These are phyloP conservation scores for Globisporangium paddicum DNA, from an alignment of 352 stramenopile genomes.

Conservation along the genomic window DNA sequence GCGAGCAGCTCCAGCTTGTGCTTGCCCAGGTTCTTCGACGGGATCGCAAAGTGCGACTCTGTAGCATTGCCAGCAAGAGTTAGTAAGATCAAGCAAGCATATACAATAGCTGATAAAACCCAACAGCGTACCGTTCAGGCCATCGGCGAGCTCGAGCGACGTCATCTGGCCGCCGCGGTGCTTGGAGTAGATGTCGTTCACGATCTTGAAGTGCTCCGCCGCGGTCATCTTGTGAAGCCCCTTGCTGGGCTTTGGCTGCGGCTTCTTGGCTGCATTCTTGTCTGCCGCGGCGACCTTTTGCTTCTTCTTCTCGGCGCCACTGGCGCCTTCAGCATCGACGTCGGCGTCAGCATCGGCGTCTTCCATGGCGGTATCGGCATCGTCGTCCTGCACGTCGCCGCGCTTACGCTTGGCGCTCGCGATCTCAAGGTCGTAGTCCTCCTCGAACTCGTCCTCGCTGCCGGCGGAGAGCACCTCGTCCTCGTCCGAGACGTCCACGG, in stretches of 20 bases:
- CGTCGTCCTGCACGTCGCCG: slow-evolving; percentile 24
- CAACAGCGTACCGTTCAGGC: slow-evolving; percentile 52
- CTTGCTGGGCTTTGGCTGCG: slow-evolving; percentile 39
- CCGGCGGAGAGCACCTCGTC: slow-evolving; percentile 51
- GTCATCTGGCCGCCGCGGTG: slow-evolving; percentile 75
- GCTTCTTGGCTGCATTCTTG: slow-evolving; percentile 1
- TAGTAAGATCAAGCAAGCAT: neutral
- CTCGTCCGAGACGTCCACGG: slow-evolving; percentile 32
- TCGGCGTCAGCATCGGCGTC: slow-evolving; percentile 8
- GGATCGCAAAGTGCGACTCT: slow-evolving; percentile 68
- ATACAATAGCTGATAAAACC: neutral
- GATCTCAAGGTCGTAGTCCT: slow-evolving; percentile 60
- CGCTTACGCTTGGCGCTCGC: slow-evolving; percentile 40
- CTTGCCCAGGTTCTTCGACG: slow-evolving; percentile 58
- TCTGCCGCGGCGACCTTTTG: slow-evolving; percentile 28
- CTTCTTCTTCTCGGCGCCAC: slow-evolving; percentile 50
- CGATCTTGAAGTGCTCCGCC: slow-evolving; percentile 75
- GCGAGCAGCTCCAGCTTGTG: slow-evolving; percentile 71
- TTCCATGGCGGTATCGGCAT: slow-evolving; percentile 14
- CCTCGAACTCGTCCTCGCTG: slow-evolving; percentile 82
- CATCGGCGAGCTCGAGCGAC: slow-evolving; percentile 73
- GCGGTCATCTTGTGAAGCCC: slow-evolving; percentile 76
- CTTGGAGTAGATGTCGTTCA: slow-evolving; percentile 77
- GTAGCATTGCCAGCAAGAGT: neutral
- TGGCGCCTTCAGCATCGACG: neutral